These are phyloP conservation scores for Gelatoporia subvermispora DNA, from an alignment of 768 basidiomycete species.

Conservation along the genomic window DNA sequence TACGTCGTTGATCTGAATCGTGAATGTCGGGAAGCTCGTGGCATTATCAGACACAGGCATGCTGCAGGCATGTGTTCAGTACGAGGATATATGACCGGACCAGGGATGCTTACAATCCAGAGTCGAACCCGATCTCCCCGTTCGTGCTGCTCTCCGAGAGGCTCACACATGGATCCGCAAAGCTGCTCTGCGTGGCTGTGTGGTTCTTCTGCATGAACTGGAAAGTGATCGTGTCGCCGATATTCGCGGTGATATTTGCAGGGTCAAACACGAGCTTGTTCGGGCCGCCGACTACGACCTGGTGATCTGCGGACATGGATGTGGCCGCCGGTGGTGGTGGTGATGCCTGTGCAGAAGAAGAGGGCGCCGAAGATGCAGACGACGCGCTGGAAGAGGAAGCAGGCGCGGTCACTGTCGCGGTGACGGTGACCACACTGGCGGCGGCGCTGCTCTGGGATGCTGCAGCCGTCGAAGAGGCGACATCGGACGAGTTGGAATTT, in stretches of 20 bases:
- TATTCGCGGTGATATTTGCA: slow-evolving; percentile 28
- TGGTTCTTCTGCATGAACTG: slow-evolving; percentile 37
- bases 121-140: slow-evolving; percentile 38
- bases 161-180: slow-evolving; percentile 30
- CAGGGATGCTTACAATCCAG: slow-evolving; percentile 36
- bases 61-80: slow-evolving; percentile 20
- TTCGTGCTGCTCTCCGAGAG: slow-evolving; percentile 40
- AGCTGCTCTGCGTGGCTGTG: slow-evolving; percentile 33
- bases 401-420: slow-evolving; percentile 35
- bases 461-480: slow-evolving; percentile 3
- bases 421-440: slow-evolving; percentile 28
- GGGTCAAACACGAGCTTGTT: slow-evolving; percentile 25
- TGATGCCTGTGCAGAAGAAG: slow-evolving; percentile 27
- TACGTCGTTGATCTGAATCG: slow-evolving; percentile 48
- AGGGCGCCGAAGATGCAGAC: slow-evolving; percentile 31
- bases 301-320: slow-evolving; percentile 31
- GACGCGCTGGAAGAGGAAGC: slow-evolving; percentile 24
- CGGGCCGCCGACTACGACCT: slow-evolving; percentile 24
- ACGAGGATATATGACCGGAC: neutral
- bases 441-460: slow-evolving; percentile 16
- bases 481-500: slow-evolving; percentile 6
- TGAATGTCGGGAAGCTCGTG: slow-evolving; percentile 47
- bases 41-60: slow-evolving; percentile 42
- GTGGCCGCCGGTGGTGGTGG: slow-evolving; percentile 50
- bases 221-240: slow-evolving; percentile 37